Base-by-base conservation (phyloP, 2,329 filamentous ascomycete species). In the Talaromyces sp. region DNA sequence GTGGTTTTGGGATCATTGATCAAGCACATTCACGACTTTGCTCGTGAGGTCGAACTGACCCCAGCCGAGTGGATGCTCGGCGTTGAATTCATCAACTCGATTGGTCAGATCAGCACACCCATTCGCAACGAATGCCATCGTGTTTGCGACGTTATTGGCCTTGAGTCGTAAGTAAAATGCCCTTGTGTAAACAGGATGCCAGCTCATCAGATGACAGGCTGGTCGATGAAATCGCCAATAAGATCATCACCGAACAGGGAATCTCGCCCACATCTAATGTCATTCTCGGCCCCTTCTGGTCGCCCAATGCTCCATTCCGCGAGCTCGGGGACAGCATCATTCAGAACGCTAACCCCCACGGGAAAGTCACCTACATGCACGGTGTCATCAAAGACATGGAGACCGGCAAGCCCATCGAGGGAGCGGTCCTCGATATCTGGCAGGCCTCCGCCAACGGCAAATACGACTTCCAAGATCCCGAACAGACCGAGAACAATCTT, bases 141-240 rank as follows among this genome's bases (percentile, higher is more conserved):
- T 57, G 79, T 91, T 22, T 89, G 80, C 57, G 88, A 91, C 69
- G 82, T 91, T 41, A 79, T 91, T 40, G 89, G 88, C 19, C 78
- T 91, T 21, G 89, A 91, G 68, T 79, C 79, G 68, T 78, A 68
- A 67, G 76, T 69, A 10, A 13, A 25, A 31, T n/a, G n/a, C n/a
- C n/a, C n/a, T n/a, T n/a, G n/a, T n/a, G n/a, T n/a, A n/a, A n/a
- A n/a, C n/a, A 28, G 3, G 7, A 7, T 28, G 7, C 4, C 25
- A 28, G 25, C 15, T 41, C 48, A 54, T 10, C 50, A 52, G 86
- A 77, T 83, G 77, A 8, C 19, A 72, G 71, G 7, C 82, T 89
- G n/a, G 88, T 91, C 50, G 89, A 92, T 70, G 88, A 92, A 70
- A 91, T 93, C 67, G 87, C 87, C 63, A 86, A 86, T 75, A 84